phyloP scores from a whole-genome alignment of 2,329 filamentous ascomycete genomes.

The Periconia sp. region DNA sequence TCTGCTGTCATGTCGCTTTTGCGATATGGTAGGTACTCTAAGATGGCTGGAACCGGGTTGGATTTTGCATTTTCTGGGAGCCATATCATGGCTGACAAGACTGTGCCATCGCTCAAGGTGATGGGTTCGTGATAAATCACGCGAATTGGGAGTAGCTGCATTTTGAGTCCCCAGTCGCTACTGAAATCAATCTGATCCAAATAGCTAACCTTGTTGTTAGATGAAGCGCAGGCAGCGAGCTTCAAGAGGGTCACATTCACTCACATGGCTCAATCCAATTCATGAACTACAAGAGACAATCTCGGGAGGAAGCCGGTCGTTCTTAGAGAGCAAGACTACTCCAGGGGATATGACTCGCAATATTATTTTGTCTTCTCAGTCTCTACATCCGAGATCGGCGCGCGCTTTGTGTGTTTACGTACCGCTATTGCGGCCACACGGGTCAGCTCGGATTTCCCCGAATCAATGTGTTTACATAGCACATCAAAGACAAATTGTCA shows the following conservation, averaged over 20 bases:
- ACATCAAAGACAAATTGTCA: conserved; percentile 1
- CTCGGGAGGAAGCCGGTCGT: no score
- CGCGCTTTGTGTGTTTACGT: background rate
- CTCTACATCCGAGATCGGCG: background rate
- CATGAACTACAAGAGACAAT: no score
- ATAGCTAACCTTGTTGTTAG: no score
- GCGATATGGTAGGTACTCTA: conserved; percentile 4
- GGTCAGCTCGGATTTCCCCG: no score
- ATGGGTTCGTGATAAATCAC: conserved; percentile 6
- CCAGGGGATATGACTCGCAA: background rate
- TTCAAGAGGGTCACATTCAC: no score
- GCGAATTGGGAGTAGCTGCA: conserved; percentile 7
- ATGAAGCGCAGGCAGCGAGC: no score
- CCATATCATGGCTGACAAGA: conserved; percentile 5
- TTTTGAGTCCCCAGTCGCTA: background rate
- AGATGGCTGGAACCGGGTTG: conserved; percentile 3
- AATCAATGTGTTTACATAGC: background rate
- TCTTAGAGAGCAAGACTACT: background rate
- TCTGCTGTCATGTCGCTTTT: conserved; percentile 7
- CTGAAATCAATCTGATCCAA: background rate
- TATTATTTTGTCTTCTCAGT: background rate
- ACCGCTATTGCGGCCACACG: background rate
- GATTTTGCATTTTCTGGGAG: conserved; percentile 2
- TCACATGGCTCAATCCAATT: no score
- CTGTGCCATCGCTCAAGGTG: conserved; percentile 3